phyloP scores from a whole-genome alignment of 306 rosid species.

The Mimosa pudica region DNA sequence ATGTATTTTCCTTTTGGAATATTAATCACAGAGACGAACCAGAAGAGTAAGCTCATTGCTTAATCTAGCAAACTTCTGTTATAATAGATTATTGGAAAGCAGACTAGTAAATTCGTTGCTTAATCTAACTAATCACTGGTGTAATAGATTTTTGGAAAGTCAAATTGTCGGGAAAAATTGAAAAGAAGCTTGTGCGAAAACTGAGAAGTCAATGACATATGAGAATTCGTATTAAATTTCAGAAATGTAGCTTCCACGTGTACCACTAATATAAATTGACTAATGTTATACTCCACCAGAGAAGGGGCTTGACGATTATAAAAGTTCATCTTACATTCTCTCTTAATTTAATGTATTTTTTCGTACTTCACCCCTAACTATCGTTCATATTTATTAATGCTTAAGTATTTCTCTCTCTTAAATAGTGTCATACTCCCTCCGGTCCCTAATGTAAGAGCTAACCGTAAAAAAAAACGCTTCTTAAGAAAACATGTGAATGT shows the following conservation, averaged over 20 bases:
- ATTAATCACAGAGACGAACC: not conserved
- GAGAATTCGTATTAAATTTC: not conserved
- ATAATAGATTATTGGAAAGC: not conserved
- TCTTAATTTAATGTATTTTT: no score
- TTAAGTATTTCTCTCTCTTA: no score
- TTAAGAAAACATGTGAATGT: no score
- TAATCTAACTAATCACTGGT: not conserved
- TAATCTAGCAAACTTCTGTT: not conserved
- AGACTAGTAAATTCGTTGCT: not conserved
- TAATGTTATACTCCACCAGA: no score
- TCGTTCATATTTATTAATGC: no score
- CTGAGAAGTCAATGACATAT: not conserved
- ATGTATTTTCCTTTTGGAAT: not conserved
- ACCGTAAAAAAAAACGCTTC: no score
- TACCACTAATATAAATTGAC: not conserved
- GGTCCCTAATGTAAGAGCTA: no score
- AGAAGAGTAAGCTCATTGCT: not conserved
- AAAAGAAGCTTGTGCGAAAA: not conserved
- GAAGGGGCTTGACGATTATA: no score
- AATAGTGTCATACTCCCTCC: no score
- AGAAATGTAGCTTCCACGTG: not conserved
- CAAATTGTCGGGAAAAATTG: not conserved
- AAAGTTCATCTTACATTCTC: no score
- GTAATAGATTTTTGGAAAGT: not conserved
- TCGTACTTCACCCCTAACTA: no score